phyloP scores from a whole-genome alignment of 345 rosid species.

The Xanthoceras sorbifolium region DNA sequence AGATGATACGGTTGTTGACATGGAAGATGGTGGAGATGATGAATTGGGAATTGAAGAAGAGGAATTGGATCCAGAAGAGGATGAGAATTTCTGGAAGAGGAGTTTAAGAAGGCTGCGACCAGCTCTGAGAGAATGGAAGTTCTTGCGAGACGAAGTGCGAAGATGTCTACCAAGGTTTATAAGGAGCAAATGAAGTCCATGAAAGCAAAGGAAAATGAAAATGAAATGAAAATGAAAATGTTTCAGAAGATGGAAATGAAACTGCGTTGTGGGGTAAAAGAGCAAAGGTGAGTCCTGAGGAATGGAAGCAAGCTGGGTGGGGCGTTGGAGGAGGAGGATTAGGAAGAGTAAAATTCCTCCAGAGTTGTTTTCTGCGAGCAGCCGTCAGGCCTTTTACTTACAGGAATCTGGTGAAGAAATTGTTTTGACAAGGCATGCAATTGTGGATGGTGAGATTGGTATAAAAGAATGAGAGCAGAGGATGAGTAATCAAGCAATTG shows the following conservation, averaged over 20 bases:
- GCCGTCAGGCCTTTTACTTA: constrained; percentile 89
- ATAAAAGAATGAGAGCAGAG: constrained; percentile 34
- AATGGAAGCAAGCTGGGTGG: constrained; percentile 76
- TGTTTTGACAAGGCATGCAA: constrained; percentile 90
- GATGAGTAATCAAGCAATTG: no score
- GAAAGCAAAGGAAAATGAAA: constrained; percentile 38
- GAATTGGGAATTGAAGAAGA: constrained; percentile 30
- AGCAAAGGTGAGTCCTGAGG: constrained; percentile 73
- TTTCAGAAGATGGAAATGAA: constrained; percentile 62
- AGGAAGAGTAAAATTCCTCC: constrained; percentile 85
- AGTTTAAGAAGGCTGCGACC: constrained; percentile 59
- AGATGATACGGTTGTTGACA: constrained; percentile 35
- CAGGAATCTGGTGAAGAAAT: constrained; percentile 92
- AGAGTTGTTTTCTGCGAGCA: constrained; percentile 70
- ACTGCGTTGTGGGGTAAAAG: constrained; percentile 61
- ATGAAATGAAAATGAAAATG: constrained; percentile 21
- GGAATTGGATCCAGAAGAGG: constrained; percentile 53
- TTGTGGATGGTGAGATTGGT: constrained; percentile 85
- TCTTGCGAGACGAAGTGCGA: constrained; percentile 62
- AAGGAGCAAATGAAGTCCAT: constrained; percentile 52
- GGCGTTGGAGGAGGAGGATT: constrained; percentile 74
- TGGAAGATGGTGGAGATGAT: constrained; percentile 38
- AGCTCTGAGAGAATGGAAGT: constrained; percentile 80
- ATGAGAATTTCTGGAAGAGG: constrained; percentile 61
- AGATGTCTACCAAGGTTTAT: constrained; percentile 44